Conservation (phyloP, 2,329 filamentous ascomycete genomes). For the Sclerotiophoma versabilis region DNA sequence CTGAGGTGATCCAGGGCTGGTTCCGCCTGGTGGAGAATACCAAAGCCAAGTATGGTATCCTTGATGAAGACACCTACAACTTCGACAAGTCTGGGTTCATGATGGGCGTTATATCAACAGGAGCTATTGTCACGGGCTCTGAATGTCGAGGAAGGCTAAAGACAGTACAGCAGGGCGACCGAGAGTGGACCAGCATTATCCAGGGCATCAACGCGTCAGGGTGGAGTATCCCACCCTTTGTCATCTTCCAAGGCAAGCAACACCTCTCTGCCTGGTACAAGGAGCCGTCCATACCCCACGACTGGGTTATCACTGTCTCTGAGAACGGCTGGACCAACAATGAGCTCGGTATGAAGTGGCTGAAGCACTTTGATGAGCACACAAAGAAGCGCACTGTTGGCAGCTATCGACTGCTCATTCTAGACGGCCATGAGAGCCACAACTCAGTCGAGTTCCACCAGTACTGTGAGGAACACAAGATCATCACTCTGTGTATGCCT, state of each 20-base stretch:
- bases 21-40: neutral
- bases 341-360: neutral
- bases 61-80: slow-evolving; percentile 11
- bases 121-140: neutral
- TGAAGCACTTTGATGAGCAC: neutral
- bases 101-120: slow-evolving; percentile 6
- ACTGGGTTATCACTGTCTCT: neutral
- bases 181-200: neutral
- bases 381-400: slow-evolving; percentile 6
- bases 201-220: neutral
- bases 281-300: neutral
- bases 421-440: slow-evolving; percentile 20
- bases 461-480: neutral
- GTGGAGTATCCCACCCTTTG: neutral
- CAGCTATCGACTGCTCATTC: slow-evolving; percentile 13
- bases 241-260: no score
- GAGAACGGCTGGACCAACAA: neutral
- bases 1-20: neutral
- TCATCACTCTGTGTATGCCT: slow-evolving; percentile 1
- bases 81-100: slow-evolving; percentile 14
- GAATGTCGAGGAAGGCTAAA: neutral
- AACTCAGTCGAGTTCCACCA: neutral
- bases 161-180: neutral
- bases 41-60: slow-evolving; percentile 1
- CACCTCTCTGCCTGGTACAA: neutral